Evolutionary conservation across 2,329 filamentous ascomycete species (phyloP), one percentile per base, ranked within the genome.

Genomic region (Furcasterigmium sp.): DNA sequence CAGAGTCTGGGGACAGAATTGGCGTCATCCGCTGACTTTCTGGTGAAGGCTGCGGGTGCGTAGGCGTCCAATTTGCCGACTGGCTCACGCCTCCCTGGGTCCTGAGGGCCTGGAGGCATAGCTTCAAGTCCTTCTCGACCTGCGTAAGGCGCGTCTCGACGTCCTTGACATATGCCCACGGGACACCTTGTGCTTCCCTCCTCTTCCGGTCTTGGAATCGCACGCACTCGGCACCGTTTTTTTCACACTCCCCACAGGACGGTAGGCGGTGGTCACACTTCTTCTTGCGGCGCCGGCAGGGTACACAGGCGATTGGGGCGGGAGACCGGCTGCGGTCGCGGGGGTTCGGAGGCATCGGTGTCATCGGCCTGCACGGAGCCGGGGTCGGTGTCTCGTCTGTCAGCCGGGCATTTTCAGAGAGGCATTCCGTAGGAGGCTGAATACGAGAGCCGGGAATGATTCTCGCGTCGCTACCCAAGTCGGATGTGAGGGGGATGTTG

Each of bases 151-250:
- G 42, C n/a, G 26, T 15, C 35, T 43, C 42, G 21, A 43, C 35
- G 19, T 28, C 42, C 29, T 39, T 43, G 36, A 43, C 35, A 29
- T 43, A 43, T 19, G 38, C 42, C 42, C 42, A 43, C 15, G 42
- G 42, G n/a, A 43, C 36, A 15, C 35, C 38, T 4, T 36, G 26
- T 17, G 36, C 42, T 25, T 43, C 36, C 19, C 36, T 39, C 2
- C 19, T 28, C 20, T 43, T 43, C 6, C 36, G 36, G n/a, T 43
- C 36, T 19, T 39, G 42, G 21, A 39, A 43, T 4, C 42, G 42
- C 8, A 43, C 36, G 15, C 36, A 43, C 9, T 43, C 42, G 7
- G 36, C 38, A 8, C 42, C 42, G 20, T 35, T 28, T 18, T 37
- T 38, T 37, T 23, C 32, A 37, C 42, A 39, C 28, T 43, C 42